Conservation (phyloP, 1,139 yeast genomes). For the Groenewaldozyma auringiensis region DNA sequence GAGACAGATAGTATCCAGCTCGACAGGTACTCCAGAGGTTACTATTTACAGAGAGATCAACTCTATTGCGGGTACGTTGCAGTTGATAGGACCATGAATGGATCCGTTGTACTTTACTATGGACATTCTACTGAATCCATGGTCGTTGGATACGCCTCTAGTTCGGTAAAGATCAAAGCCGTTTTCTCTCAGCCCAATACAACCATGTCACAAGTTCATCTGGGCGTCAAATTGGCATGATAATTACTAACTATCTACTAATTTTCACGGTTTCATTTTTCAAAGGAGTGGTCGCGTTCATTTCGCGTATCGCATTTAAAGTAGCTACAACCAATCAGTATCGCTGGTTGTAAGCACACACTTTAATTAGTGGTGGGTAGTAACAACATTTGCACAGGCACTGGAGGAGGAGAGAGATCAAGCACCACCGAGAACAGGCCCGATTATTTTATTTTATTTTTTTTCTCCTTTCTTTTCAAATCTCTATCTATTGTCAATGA, state of each 20-base stretch:
- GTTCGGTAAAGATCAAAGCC: no score
- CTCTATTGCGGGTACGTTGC: conserved; percentile 21
- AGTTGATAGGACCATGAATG: conserved; percentile 5
- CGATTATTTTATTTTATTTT: neutral
- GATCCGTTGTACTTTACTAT: conserved; percentile 11
- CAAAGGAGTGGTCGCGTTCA: no score
- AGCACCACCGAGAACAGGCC: no score
- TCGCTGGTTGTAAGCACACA: no score
- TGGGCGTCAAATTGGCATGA: neutral
- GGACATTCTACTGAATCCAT: conserved; percentile 24
- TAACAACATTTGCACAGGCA: no score
- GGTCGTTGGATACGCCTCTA: conserved; percentile 18
- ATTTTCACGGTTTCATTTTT: no score
- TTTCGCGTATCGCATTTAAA: neutral
- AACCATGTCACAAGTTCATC: neutral
- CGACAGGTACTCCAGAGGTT: neutral
- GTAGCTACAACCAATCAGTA: no score
- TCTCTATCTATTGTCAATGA: neutral
- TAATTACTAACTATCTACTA: no score
- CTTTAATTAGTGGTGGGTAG: no score
- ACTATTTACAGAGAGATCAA: conserved; percentile 18
- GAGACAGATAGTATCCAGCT: neutral
- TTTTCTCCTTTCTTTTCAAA: neutral
- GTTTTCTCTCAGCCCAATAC: neutral
- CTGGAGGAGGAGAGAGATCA: no score